These are phyloP conservation scores for Cyberlindnera galapagoensis DNA, from an alignment of 805 yeast genomes.

Conservation along the genomic window DNA sequence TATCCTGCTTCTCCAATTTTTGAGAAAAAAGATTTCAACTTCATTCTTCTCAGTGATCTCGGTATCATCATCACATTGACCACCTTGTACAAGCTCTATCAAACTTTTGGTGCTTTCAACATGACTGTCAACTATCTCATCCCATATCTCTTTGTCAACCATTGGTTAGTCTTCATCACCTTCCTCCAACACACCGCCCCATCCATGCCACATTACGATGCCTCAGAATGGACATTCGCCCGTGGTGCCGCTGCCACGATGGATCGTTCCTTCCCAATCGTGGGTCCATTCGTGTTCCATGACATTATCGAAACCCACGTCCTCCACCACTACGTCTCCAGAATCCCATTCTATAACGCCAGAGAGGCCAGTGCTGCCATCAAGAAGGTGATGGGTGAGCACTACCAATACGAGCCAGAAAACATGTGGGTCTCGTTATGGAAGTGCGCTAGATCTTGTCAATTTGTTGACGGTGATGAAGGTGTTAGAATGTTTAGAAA, in stretches of 20 bases:
- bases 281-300: conserved; percentile 75
- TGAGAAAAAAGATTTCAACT: conserved; percentile 67
- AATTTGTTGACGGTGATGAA: conserved; percentile 65
- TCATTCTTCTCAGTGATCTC: conserved; percentile 63
- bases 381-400: conserved; percentile 79
- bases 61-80: conserved; percentile 53
- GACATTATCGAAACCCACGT: conserved; percentile 90
- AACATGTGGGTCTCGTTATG: conserved; percentile 69
- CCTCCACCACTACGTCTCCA: conserved; percentile 73
- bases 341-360: conserved; percentile 87
- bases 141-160: conserved; percentile 78
- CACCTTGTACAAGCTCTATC: conserved; percentile 53
- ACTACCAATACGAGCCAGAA: conserved; percentile 60
- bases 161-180: conserved; percentile 86
- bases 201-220: conserved; percentile 71
- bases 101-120: conserved; percentile 56
- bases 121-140: conserved; percentile 63
- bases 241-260: conserved; percentile 89
- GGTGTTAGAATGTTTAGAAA: conserved; percentile 75
- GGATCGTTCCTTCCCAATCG: conserved; percentile 76
- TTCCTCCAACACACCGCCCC: conserved; percentile 81
- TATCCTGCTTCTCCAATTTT: conserved; percentile 69
- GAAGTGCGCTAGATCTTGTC: conserved; percentile 58
- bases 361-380: conserved; percentile 73
- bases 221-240: conserved; percentile 74